Base-by-base conservation (phyloP, 208 protist species). In the Acanthamoeba rhysodes region DNA sequence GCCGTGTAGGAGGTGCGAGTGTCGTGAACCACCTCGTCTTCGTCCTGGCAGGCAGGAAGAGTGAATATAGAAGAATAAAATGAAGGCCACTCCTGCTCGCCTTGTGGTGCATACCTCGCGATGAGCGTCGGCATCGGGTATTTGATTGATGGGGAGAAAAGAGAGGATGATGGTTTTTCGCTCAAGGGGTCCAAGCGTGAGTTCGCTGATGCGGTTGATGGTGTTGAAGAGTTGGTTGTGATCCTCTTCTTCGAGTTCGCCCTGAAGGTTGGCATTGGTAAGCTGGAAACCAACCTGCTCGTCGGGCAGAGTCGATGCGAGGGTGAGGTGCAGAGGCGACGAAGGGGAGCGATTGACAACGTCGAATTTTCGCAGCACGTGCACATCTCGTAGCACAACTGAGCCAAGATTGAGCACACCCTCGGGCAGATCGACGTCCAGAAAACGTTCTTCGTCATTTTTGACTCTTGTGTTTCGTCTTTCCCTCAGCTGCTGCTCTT, bases 161-260 rank as follows among this genome's bases (percentile, higher is more conserved):
- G 64, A 96, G 20, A 93, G 82, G 41, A 96, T 94, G 41, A 97
- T 95, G 57, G 95, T 88, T n/a, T 95, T 93, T 16, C 92, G 84
- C n/a, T 96, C 85, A 18, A 29, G 32, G 16, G 96, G 95, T 14
- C 48, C 37, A 4, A 97, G 32, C 27, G 22, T 76, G 16, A 97
- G 16, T 14, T 32, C 14, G 50, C 96, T 87, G 27, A 97, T 96
- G 27, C 95, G 57, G 50, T 97, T 95, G 2, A 97, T 95, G 12
- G 95, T 90, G 82, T 97, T 97, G 41, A 97, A 97, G 14, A 97
- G 48, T 48, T 96, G 91, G 80, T 97, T 97, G 53, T 92, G 94
- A 50, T 97, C 95, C 55, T 96, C 95, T 2, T 95, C 82, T 14
- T 95, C 96, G 18, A 76, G 34, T 27, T 97, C 95, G 24, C 80